Evolutionary conservation across 2,329 filamentous ascomycete species (phyloP).

Genomic region (Chrysoporthe puriensis): DNA sequence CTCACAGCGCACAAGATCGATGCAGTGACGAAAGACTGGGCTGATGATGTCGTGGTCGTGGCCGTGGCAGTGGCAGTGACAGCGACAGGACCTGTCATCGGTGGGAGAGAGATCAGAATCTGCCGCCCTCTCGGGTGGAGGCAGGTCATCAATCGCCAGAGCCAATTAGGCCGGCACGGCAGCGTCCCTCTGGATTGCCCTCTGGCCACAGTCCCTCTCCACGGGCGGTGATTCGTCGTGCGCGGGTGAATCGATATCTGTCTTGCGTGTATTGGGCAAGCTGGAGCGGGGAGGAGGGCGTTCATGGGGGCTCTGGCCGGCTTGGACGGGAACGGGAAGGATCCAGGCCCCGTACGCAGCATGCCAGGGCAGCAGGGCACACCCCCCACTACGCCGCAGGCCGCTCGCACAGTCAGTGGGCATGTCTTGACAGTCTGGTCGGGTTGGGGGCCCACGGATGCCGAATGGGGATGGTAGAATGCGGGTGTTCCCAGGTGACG

Average conservation of each 20-base stretch:
- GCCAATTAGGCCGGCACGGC: conserved; percentile 10
- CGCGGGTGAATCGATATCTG: conserved; percentile 19
- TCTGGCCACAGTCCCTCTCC: conserved; percentile 9
- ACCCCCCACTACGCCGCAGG: too few species aligned
- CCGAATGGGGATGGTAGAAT: conserved; percentile 10
- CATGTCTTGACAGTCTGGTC: background rate
- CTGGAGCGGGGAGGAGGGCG: background rate
- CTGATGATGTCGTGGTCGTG: conserved; percentile 6
- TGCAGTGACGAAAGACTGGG: conserved; percentile 4
- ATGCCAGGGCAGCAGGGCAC: conserved; percentile 10
- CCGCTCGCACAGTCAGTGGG: background rate
- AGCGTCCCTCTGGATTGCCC: conserved; percentile 1
- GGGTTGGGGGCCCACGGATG: background rate
- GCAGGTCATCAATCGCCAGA: background rate
- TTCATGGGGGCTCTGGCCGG: too few species aligned
- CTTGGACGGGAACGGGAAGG: conserved; percentile 12
- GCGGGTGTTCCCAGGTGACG: background rate
- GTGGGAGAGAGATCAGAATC: background rate
- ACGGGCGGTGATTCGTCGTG: conserved; percentile 23
- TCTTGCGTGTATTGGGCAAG: background rate
- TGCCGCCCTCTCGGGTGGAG: background rate
- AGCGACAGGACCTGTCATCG: background rate
- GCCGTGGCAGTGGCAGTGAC: background rate
- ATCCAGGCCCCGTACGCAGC: background rate
- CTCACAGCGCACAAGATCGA: conserved; percentile 1